Base-by-base conservation (phyloP, 208 protist species). In the Angomonas deanei region DNA sequence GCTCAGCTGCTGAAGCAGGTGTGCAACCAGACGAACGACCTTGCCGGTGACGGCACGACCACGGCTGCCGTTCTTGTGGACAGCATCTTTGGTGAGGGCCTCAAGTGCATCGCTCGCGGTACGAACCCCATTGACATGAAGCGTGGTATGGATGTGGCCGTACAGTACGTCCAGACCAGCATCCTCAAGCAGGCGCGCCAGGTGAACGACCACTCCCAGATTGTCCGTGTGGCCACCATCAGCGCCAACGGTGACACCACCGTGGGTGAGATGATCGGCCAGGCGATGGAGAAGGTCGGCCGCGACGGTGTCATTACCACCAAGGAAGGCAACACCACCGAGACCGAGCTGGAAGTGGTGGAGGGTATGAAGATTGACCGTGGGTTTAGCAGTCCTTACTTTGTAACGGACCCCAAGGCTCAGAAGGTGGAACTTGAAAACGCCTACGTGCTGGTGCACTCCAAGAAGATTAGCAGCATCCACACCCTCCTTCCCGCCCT, bases 91-190 rank as follows among this genome's bases (percentile, higher is more conserved):
- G 59, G 61, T 3, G 98, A 99, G 75, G 98, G 97, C 50, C 92
- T 92, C 68, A 99, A 99, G 71, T 82, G 75, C 64, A 97, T 99
- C 61, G 88, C 98, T 1, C 86, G 97, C 19, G 99, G 99, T 54
- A 97, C 99, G 71, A 99, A 99, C 85, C 98, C 98, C 57, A 99
- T 98, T 64, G 98, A 99, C 72, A 87, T 99, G 65, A 97, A 98
- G 69, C 80, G 97, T 39, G 99, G 99, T 68, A 99, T 99, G 70
- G 94, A 99, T 66, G 24, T 79, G 17, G 97, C 98, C 21, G 96
- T 99, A 2, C 84, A 97, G 27, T 57, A 65, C 31, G 80, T 98
- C 36, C 69, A 97, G 31, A 69, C 82, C 36, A 80, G 92, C 67
- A 74, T 99, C 3, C 85, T 93, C 54, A 64, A 74, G 39, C 71